These are phyloP conservation scores for Coemansia umbellata DNA, from an alignment of 192 early-diverging fungal species.

Conservation along the genomic window DNA sequence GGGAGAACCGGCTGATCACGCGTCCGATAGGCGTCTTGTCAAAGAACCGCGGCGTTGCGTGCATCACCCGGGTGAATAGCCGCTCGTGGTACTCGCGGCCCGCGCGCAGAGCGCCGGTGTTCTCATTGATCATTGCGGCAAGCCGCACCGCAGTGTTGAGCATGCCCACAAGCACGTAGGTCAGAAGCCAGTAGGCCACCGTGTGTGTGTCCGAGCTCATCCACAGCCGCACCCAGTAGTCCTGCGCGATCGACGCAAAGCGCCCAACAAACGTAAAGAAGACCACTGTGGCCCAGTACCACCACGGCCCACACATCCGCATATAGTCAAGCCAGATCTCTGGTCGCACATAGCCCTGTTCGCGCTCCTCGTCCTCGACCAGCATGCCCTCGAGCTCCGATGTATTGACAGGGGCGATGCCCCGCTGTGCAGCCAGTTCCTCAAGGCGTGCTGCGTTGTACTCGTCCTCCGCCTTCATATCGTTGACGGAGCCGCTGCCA, in stretches of 20 bases:
- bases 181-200: conserved; percentile 55
- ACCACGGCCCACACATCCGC: conserved; percentile 59
- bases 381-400: conserved; percentile 54
- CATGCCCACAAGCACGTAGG: conserved; percentile 61
- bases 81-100: conserved; percentile 56
- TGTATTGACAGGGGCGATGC: neutral
- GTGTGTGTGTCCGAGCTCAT: conserved; percentile 8
- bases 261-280: conserved; percentile 38
- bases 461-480: conserved; percentile 27
- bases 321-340: conserved; percentile 78
- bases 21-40: conserved; percentile 87
- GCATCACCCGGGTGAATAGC: conserved; percentile 60
- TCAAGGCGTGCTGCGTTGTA: conserved; percentile 14
- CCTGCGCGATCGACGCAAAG: conserved; percentile 53
- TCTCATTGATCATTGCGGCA: conserved; percentile 17
- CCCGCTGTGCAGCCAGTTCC: conserved; percentile 16
- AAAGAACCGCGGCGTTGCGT: conserved; percentile 81
- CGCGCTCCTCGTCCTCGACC: conserved; percentile 80
- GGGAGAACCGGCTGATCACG: conserved; percentile 85
- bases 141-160: conserved; percentile 42
- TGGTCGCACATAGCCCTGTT: conserved; percentile 70
- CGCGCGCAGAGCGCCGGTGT: conserved; percentile 47
- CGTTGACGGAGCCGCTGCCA: conserved; percentile 5
- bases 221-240: conserved; percentile 69
- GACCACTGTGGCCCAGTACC: conserved; percentile 52